Evolutionary conservation across 2,329 filamentous ascomycete species (phyloP).

Genomic region (Coniochaeta sp.): DNA sequence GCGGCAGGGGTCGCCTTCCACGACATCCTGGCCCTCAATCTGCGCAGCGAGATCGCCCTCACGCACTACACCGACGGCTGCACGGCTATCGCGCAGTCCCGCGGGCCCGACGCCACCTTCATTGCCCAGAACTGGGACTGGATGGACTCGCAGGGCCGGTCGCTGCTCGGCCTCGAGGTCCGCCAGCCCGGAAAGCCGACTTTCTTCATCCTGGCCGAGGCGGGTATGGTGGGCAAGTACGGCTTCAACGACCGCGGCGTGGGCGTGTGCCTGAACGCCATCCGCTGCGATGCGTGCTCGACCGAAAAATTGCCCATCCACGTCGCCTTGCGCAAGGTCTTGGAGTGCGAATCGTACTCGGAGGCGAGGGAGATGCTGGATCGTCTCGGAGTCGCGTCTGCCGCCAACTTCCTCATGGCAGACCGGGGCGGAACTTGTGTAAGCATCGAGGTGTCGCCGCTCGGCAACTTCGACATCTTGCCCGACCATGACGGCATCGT

Average conservation of each 20-base stretch:
- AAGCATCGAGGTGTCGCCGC: conserved; percentile 17
- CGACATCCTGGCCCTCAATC: conserved; percentile 50
- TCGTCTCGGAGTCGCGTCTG: conserved; percentile 34
- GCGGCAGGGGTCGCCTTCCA: conserved; percentile 36
- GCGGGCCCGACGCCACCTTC: conserved; percentile 15
- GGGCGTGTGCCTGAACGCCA: conserved; percentile 53
- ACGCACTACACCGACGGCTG: conserved; percentile 53
- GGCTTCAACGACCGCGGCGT: conserved; percentile 54
- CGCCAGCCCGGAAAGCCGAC: conserved; percentile 32
- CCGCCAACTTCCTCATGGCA: conserved; percentile 40
- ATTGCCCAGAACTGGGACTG: conserved; percentile 57
- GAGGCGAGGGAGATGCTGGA: conserved; percentile 36
- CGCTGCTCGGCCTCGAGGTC: conserved; percentile 41
- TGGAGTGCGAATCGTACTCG: conserved; percentile 40
- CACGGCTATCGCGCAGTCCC: conserved; percentile 34
- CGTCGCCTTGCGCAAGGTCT: conserved; percentile 44
- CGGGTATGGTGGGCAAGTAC: conserved; percentile 56
- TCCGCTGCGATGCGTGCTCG: conserved; percentile 47
- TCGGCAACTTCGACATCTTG: conserved; percentile 7
- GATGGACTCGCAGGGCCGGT: conserved; percentile 39
- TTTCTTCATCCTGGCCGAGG: conserved; percentile 49
- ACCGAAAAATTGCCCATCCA: conserved; percentile 47
- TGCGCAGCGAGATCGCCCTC: conserved; percentile 50
- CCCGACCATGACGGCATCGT: conserved; percentile 22
- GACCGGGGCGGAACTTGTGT: conserved; percentile 36